phyloP scores from a whole-genome alignment of 2,329 filamentous ascomycete genomes.

The Akanthomyces uredinophilus region DNA sequence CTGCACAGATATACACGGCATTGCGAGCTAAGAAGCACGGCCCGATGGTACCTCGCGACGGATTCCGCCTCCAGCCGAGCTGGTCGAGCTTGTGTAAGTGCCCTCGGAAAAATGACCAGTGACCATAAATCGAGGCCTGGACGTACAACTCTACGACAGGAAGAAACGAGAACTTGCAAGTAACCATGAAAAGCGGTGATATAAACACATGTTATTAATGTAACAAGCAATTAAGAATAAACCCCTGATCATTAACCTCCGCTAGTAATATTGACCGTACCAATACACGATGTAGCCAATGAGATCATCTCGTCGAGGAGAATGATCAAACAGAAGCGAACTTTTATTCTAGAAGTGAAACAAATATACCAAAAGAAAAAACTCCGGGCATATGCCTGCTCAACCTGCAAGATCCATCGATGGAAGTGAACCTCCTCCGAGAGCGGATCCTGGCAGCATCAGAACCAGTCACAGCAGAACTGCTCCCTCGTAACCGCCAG shows the following conservation, averaged over 20 bases:
- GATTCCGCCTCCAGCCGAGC: no score
- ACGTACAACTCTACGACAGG: no score
- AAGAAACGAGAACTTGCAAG: neutral
- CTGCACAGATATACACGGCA: neutral
- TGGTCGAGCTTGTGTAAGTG: no score
- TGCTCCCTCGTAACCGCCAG: neutral
- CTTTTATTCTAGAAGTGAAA: neutral
- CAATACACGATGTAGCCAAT: neutral
- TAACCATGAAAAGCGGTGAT: neutral
- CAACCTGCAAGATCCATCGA: neutral
- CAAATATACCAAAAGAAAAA: neutral
- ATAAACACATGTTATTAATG: neutral
- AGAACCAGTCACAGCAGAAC: neutral
- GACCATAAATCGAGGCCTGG: no score
- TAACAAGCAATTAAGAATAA: neutral
- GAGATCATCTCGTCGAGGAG: neutral
- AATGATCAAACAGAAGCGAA: slow-evolving; percentile 5
- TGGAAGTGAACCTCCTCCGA: neutral
- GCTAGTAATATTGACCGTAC: slow-evolving; percentile 4
- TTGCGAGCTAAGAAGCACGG: neutral
- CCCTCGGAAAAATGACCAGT: no score
- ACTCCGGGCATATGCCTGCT: neutral
- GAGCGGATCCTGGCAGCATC: neutral
- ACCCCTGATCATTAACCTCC: slow-evolving; percentile 14
- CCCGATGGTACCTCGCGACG: no score